Evolutionary conservation across 331 rosid genomes (phyloP).

Genomic region (Dryas integrifolia): DNA sequence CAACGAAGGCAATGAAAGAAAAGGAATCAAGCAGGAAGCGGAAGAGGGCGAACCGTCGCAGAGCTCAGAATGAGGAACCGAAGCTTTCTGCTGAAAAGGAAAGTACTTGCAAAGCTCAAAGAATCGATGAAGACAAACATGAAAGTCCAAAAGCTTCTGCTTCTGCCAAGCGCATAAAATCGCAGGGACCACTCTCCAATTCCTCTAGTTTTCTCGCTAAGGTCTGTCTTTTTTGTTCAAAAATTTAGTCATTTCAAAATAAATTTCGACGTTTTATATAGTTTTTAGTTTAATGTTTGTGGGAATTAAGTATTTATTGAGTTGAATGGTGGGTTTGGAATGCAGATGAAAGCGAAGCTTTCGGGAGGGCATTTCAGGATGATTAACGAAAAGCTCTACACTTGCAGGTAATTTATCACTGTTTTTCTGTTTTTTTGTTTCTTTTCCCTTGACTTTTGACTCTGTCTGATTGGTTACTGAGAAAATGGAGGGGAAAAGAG

Average conservation of each 20-base stretch:
- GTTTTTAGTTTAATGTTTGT: not conserved
- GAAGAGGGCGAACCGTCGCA: conserved; percentile 41
- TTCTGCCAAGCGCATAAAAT: conserved; percentile 35
- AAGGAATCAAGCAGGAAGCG: conserved; percentile 42
- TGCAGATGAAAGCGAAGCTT: conserved; percentile 81
- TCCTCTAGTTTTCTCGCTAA: conserved; percentile 69
- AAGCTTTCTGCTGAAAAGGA: not conserved
- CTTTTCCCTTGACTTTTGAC: not conserved
- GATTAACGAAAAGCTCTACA: conserved; percentile 94
- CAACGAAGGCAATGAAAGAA: conserved; percentile 34
- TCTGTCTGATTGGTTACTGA: too few relatives aligned
- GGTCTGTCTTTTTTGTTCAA: conserved; percentile 22
- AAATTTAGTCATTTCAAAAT: not conserved
- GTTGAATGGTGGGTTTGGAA: conserved; percentile 14
- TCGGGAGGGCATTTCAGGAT: conserved; percentile 96
- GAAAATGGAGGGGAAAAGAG: too few relatives aligned
- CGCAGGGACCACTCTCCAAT: conserved; percentile 31
- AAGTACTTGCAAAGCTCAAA: not conserved
- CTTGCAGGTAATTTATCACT: conserved; percentile 66
- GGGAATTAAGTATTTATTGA: conserved; percentile 1
- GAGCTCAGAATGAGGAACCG: conserved; percentile 20
- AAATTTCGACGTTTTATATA: not conserved
- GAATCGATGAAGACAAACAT: conserved; percentile 8
- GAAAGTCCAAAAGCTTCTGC: conserved; percentile 14
- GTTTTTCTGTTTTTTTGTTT: not conserved